Percentiles rank a stretch among this genome's conserved stretches.
phyloP scores from a whole-genome alignment of 345 rosid species.

The Bruguiera gymnorhiza region DNA sequence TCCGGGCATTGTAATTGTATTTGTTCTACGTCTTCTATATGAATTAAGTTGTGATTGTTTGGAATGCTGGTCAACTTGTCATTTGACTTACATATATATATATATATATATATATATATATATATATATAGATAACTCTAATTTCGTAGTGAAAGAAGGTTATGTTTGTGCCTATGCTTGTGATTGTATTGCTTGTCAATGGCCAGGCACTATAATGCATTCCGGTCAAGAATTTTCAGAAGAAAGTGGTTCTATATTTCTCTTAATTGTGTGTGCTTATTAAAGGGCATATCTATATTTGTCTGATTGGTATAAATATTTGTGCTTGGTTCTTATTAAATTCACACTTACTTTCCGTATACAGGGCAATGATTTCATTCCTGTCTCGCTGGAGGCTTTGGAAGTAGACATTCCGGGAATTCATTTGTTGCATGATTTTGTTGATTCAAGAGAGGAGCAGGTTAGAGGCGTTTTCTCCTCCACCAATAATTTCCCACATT shows the following conservation, averaged over 20 bases:
- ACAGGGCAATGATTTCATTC: conserved; percentile 41
- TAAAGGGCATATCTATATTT: too few relatives aligned
- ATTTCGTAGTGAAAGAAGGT: too few relatives aligned
- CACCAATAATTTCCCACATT: neutral
- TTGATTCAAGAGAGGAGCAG: conserved; percentile 63
- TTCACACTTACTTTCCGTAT: conserved; percentile 10
- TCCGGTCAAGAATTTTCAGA: too few relatives aligned
- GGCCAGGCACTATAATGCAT: too few relatives aligned
- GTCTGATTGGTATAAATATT: neutral
- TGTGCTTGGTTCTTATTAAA: neutral
- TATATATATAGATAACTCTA: too few relatives aligned
- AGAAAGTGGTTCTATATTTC: too few relatives aligned
- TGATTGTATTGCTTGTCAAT: too few relatives aligned
- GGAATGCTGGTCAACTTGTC: neutral
- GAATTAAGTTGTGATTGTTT: neutral
- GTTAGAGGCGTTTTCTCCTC: conserved; percentile 28
- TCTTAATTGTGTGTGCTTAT: too few relatives aligned
- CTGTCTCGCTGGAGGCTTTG: conserved; percentile 51
- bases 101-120: too few relatives aligned
- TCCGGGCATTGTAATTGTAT: too few relatives aligned
- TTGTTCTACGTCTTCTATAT: neutral
- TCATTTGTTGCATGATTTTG: conserved; percentile 57
- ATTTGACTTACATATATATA: too few relatives aligned
- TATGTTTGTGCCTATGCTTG: neutral
- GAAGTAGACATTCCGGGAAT: conserved; percentile 84